These are phyloP conservation scores for Neonectria coccinea DNA, from an alignment of 2,329 filamentous ascomycete genomes.

Conservation along the genomic window DNA sequence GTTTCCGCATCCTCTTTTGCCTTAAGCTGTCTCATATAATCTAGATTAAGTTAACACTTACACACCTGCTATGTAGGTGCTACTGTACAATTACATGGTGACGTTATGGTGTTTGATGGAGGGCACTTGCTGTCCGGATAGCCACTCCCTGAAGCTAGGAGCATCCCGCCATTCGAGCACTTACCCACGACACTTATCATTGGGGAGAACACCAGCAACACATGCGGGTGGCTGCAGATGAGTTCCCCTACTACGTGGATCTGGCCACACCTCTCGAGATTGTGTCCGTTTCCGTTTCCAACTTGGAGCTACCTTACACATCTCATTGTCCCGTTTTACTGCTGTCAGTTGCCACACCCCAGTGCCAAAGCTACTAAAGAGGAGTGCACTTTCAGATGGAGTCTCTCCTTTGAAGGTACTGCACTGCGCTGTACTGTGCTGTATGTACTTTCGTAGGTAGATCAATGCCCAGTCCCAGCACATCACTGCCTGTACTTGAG, in stretches of 20 bases:
- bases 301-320: constrained; percentile 1
- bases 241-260: not conserved
- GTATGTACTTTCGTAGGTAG: too few species aligned
- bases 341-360: not conserved
- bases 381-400: not conserved
- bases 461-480: not conserved
- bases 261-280: not conserved
- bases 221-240: not conserved
- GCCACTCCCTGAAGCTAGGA: not conserved
- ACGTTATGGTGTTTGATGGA: not conserved
- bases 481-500: not conserved
- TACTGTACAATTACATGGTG: not conserved
- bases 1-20: not conserved
- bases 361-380: not conserved
- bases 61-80: not conserved
- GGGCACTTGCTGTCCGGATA: not conserved
- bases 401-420: not conserved
- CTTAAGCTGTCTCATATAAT: not conserved
- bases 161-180: not conserved
- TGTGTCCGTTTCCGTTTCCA: not conserved
- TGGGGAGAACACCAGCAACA: not conserved
- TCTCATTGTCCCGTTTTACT: not conserved
- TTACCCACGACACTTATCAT: too few species aligned
- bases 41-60: too few species aligned
- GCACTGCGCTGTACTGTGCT: not conserved